phyloP scores from a whole-genome alignment of 441 rosid genomes.

The Gossypium lobatum region DNA sequence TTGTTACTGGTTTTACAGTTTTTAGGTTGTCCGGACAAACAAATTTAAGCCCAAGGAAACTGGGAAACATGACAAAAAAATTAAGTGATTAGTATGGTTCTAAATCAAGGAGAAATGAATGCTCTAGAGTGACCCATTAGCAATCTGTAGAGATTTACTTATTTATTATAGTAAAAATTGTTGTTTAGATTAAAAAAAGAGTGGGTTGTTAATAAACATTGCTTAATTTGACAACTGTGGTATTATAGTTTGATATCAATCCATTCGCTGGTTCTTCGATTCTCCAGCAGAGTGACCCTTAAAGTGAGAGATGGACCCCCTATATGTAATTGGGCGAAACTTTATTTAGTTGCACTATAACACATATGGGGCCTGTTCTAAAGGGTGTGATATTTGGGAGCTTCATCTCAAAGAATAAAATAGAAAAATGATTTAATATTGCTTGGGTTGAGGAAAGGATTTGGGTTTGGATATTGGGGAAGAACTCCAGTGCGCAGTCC shows the following conservation, averaged over 20 bases:
- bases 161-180: neutral
- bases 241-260: neutral
- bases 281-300: neutral
- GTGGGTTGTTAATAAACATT: conserved; percentile 1
- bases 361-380: neutral
- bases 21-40: neutral
- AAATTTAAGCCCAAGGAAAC: neutral
- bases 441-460: neutral
- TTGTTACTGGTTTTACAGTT: neutral
- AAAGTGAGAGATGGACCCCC: neutral
- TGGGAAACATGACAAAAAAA: conserved; percentile 2
- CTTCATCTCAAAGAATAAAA: neutral
- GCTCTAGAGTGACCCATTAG: neutral
- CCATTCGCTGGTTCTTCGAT: neutral
- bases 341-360: neutral
- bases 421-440: neutral
- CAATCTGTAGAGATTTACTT: neutral
- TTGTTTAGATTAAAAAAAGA: neutral
- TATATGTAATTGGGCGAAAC: neutral
- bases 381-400: conserved; percentile 1
- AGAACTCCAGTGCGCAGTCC: neutral
- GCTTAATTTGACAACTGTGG: conserved; percentile 2
- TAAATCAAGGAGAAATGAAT: neutral
- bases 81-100: neutral
- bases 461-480: neutral